Evolutionary conservation across 257 asterid species (phyloP).

Genomic region (Striga asiatica): DNA sequence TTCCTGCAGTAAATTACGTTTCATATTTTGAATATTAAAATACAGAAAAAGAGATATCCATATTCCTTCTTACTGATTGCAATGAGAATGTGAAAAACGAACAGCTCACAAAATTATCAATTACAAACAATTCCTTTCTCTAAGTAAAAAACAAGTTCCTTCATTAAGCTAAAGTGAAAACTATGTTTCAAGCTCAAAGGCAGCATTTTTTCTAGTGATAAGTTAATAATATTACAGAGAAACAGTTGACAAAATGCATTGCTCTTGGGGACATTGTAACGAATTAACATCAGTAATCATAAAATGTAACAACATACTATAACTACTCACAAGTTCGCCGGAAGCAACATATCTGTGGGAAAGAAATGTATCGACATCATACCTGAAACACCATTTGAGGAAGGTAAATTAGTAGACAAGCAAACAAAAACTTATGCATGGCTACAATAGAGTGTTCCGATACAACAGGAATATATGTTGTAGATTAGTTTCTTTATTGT

Average conservation of each 20-base stretch:
- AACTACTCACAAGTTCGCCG: conserved; percentile 68
- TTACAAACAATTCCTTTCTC: no score
- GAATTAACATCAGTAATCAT: conserved; percentile 4
- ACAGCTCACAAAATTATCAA: background rate
- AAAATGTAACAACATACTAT: conserved; percentile 8
- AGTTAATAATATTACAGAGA: background rate
- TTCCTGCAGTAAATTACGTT: conserved; percentile 45
- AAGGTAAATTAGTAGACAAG: background rate
- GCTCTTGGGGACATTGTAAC: background rate
- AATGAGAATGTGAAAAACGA: background rate
- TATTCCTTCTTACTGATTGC: background rate
- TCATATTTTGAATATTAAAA: conserved; percentile 2
- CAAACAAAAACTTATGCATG: background rate
- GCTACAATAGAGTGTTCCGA: background rate
- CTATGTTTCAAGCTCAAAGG: background rate
- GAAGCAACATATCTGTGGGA: conserved; percentile 51
- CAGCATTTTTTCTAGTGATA: background rate
- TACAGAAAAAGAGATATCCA: no score
- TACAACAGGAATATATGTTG: conserved; percentile 1
- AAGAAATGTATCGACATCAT: conserved; percentile 64
- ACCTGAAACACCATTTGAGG: conserved; percentile 45
- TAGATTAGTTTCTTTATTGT: background rate
- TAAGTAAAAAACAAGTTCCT: no score
- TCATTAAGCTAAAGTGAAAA: background rate
- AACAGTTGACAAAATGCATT: conserved; percentile 2